Conservation (phyloP, 768 basidiomycete genomes). For the Galerina sulciceps region DNA sequence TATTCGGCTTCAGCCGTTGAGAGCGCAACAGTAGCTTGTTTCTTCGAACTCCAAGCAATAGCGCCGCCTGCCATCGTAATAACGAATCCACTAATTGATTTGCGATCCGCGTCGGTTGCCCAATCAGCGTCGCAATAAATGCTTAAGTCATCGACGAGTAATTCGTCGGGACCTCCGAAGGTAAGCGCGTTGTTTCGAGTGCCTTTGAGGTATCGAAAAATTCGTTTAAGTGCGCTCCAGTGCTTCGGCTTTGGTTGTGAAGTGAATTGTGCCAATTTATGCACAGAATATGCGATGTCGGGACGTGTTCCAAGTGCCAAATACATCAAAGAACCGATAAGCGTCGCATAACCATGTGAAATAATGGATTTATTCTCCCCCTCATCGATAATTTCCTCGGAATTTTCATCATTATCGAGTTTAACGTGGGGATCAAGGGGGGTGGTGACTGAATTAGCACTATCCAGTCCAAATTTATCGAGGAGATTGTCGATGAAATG, state of each 20-base stretch:
- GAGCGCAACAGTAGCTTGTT: no score
- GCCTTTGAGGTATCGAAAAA: constrained; percentile 27
- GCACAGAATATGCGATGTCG: constrained; percentile 19
- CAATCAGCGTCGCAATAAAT: constrained; percentile 27
- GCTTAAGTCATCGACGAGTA: constrained; percentile 23
- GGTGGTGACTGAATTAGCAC: constrained; percentile 27
- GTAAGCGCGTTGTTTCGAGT: constrained; percentile 23
- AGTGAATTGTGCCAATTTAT: constrained; percentile 21
- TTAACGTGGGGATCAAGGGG: constrained; percentile 29
- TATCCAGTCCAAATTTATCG: constrained; percentile 24
- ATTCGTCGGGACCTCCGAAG: constrained; percentile 31
- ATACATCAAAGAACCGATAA: constrained; percentile 22
- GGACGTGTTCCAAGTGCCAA: constrained; percentile 12
- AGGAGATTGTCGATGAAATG: constrained; percentile 32
- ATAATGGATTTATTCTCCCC: constrained; percentile 1
- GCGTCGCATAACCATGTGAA: constrained; percentile 7
- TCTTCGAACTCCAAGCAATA: no score
- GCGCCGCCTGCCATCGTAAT: constrained; percentile 30
- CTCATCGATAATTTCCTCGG: background rate
- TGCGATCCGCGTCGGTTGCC: constrained; percentile 18
- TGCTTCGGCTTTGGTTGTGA: constrained; percentile 25
- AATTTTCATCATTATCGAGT: constrained; percentile 5
- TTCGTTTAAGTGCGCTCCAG: constrained; percentile 30
- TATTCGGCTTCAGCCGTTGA: no score
- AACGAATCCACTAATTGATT: constrained; percentile 39